These are phyloP conservation scores for Neurospora sp. DNA, from an alignment of 495 filamentous ascomycete genomes.

Conservation along the genomic window DNA sequence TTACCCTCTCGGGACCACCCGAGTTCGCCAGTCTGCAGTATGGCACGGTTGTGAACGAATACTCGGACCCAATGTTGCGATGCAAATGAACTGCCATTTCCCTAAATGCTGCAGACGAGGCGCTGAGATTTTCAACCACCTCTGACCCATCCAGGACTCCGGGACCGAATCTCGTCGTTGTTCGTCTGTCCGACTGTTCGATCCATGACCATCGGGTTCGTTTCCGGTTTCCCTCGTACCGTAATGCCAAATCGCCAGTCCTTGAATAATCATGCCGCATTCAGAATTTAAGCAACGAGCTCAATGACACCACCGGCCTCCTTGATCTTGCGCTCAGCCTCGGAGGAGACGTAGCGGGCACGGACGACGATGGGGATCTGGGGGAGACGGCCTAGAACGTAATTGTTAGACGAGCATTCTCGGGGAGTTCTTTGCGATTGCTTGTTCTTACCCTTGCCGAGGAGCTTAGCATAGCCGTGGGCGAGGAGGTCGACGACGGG, in stretches of 20 bases:
- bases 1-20: neutral
- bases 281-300: conserved; percentile 22
- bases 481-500: conserved; percentile 27
- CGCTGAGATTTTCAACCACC: conserved; percentile 12
- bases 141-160: conserved; percentile 24
- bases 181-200: conserved; percentile 11
- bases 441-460: conserved; percentile 23
- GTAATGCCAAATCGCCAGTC: conserved; percentile 26
- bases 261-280: conserved; percentile 16
- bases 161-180: conserved; percentile 20
- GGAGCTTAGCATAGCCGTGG: conserved; percentile 27
- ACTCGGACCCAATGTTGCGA: conserved; percentile 7
- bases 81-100: conserved; percentile 27
- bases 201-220: conserved; percentile 20
- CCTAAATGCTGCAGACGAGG: conserved; percentile 23
- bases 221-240: conserved; percentile 22
- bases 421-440: neutral
- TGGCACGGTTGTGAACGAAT: neutral
- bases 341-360: conserved; percentile 24
- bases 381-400: conserved; percentile 20
- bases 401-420: neutral
- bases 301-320: conserved; percentile 27
- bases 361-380: conserved; percentile 25
- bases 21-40: neutral
- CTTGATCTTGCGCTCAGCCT: conserved; percentile 27